These are phyloP conservation scores for Kalanchoe fedtschenkoi DNA, from an alignment of 164 flowering plant species.

Conservation along the genomic window DNA sequence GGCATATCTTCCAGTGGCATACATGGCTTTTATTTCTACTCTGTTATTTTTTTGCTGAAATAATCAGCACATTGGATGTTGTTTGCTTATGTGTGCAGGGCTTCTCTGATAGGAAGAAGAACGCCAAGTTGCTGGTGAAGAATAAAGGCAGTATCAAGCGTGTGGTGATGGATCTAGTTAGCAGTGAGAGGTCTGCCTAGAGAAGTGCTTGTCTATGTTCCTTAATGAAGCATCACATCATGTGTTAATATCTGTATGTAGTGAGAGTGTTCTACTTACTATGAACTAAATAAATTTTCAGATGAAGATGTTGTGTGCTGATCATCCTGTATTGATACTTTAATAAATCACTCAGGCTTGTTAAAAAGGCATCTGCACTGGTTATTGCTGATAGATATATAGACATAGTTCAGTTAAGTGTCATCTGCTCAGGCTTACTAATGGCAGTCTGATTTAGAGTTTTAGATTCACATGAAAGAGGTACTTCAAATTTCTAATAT, in stretches of 20 bases:
- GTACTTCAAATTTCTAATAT: no score
- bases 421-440: no score
- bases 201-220: not conserved
- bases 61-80: not conserved
- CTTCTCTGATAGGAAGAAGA: constrained; percentile 47
- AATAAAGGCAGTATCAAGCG: constrained; percentile 83
- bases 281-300: not conserved
- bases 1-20: not conserved
- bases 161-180: constrained; percentile 78
- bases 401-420: no score
- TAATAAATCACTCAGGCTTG: no score
- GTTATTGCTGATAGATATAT: no score
- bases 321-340: not conserved
- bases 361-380: no score
- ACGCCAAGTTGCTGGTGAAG: constrained; percentile 69
- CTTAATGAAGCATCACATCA: not conserved
- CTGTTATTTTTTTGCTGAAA: not conserved
- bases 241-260: not conserved
- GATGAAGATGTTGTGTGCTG: not conserved
- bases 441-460: no score
- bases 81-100: constrained; percentile 41
- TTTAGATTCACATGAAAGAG: no score
- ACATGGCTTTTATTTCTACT: not conserved
- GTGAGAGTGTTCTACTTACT: not conserved
- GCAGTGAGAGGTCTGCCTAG: not conserved